Evolutionary conservation across 345 rosid species (phyloP).

Genomic region (Sisymbrium irio): DNA sequence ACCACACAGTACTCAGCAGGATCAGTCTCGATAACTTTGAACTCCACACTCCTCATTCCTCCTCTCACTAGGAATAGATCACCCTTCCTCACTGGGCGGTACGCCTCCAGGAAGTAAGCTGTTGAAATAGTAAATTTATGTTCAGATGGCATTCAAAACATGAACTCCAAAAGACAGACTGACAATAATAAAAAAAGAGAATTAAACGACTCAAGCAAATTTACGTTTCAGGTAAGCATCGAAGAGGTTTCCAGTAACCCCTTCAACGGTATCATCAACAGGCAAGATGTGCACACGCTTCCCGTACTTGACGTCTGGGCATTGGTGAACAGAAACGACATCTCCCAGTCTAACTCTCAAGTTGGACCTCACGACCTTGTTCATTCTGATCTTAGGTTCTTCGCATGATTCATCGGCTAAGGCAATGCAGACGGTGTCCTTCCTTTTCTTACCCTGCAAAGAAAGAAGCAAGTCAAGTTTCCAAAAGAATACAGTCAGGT

Average conservation of each 20-base stretch:
- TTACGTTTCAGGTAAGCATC: constrained; percentile 93
- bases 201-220: constrained; percentile 28
- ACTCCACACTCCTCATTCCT: constrained; percentile 96
- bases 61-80: constrained; percentile 95
- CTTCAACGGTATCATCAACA: constrained; percentile 87
- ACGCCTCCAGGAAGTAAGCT: constrained; percentile 95
- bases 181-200: background rate
- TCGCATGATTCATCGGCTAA: constrained; percentile 83
- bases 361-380: constrained; percentile 82
- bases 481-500: background rate
- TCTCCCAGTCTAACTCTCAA: constrained; percentile 91
- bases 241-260: constrained; percentile 86
- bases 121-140: constrained; percentile 19
- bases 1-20: constrained; percentile 92
- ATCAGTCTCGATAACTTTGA: constrained; percentile 86
- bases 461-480: background rate
- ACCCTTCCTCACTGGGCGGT: constrained; percentile 96
- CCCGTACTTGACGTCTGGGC: constrained; percentile 91
- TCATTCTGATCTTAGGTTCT: constrained; percentile 86
- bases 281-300: constrained; percentile 95
- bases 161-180: background rate
- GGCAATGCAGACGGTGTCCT: constrained; percentile 80
- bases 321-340: constrained; percentile 85
- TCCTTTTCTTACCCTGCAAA: constrained; percentile 78
- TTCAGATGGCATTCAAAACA: background rate